These are phyloP conservation scores for Funneliformis mosseae DNA, from an alignment of 192 early-diverging fungal genomes.

Conservation along the genomic window DNA sequence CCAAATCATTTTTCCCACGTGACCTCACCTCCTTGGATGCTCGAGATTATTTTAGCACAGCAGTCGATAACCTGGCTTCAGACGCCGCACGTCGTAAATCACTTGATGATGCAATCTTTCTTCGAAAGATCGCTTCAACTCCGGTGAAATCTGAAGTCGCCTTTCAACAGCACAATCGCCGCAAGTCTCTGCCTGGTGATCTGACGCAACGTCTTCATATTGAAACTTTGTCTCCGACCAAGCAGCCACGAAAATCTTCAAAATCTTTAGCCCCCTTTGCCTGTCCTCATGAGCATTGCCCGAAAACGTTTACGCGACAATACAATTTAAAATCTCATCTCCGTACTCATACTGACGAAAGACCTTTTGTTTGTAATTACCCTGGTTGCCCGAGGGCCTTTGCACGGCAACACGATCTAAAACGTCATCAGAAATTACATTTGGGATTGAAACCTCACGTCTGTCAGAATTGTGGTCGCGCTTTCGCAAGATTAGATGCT, in stretches of 20 bases:
- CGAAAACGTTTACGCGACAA: constrained; percentile 70
- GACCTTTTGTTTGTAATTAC: constrained; percentile 71
- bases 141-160: constrained; percentile 10
- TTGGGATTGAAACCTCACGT: constrained; percentile 76
- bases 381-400: constrained; percentile 75
- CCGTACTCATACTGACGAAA: constrained; percentile 73
- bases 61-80: neutral
- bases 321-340: constrained; percentile 81
- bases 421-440: constrained; percentile 81
- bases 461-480: constrained; percentile 73
- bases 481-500: constrained; percentile 83
- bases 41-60: constrained; percentile 10
- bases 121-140: constrained; percentile 22
- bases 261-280: constrained; percentile 32
- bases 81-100: constrained; percentile 20
- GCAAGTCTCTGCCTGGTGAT: constrained; percentile 6
- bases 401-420: constrained; percentile 90
- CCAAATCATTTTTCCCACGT: neutral
- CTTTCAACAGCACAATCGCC: constrained; percentile 6
- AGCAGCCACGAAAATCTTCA: constrained; percentile 18
- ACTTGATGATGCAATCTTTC: constrained; percentile 30
- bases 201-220: constrained; percentile 28
- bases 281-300: constrained; percentile 57
- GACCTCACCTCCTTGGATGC: neutral
- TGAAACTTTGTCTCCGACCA: constrained; percentile 24